phyloP scores from a whole-genome alignment of 257 asterid genomes.

The Jacaranda copaia region DNA sequence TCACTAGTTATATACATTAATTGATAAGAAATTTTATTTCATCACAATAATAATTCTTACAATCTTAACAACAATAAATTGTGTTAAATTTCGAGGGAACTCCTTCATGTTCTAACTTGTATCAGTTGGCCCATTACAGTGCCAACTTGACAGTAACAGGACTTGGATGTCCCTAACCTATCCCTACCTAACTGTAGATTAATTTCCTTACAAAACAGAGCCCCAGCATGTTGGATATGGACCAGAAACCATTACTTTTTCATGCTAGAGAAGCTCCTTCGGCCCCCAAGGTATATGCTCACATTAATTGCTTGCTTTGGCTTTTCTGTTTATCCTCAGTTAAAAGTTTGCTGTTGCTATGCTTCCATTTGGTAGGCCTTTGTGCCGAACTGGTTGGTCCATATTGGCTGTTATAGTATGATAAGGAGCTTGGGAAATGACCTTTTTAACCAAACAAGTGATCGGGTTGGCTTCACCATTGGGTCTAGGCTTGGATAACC shows the following conservation, averaged over 20 bases:
- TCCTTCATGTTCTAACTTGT: neutral
- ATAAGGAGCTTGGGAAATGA: no score
- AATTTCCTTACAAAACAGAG: neutral
- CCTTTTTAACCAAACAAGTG: no score
- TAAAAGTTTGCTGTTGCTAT: neutral
- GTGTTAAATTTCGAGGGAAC: neutral
- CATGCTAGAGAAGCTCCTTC: neutral
- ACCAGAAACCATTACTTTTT: neutral
- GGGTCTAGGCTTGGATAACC: no score
- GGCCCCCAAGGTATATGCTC: neutral
- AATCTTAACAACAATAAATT: no score
- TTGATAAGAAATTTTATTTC: no score
- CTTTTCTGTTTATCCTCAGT: neutral
- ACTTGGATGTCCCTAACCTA: slow-evolving; percentile 6
- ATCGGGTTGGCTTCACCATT: no score
- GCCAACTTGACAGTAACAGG: slow-evolving; percentile 2
- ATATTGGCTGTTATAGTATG: neutral
- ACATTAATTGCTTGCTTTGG: neutral
- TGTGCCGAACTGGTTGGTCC: neutral
- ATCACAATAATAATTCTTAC: no score
- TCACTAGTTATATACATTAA: no score
- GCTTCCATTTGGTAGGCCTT: neutral
- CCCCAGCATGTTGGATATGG: slow-evolving; percentile 10
- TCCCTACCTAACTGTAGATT: neutral
- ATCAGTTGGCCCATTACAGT: neutral